Evolutionary conservation across 1,139 yeast genomes (phyloP), one percentile per base, ranked within the genome.

Genomic region (Blastobotrys capitulatus): DNA sequence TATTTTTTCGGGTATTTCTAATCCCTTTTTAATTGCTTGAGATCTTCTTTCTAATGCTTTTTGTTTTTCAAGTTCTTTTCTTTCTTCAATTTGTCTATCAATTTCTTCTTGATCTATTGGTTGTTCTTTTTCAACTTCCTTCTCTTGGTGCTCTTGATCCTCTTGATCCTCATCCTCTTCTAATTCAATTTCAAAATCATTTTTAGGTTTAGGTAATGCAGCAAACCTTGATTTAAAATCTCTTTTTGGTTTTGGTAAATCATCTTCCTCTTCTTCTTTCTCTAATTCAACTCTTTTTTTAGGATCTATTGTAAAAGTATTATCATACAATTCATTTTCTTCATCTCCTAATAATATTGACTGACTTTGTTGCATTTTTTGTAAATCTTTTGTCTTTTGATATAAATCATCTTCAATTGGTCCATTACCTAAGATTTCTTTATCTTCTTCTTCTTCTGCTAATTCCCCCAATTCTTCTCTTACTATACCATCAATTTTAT

Each of bases 141-240:
- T 41, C 36, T 43, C 50, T 27, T 37, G 26, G 19, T 38, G 49
- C 18, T 43, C 54, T 6, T 49, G 53, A 15, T 44, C 46, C 7
- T 55, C 60, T n/a, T 56, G 60, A 15, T 55, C 63, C 18, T 57
- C 60, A 18, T 60, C 66, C 16, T 53, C 66, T 2, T 71, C 70
- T 1, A 69, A 61, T 6, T 69, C 67, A n/a, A 77, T 64, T 50
- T 82, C 85, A 58, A 77, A 80, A 52, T 80, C 83, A 56, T 82
- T 80, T 54, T 72, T 70, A 0, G 87, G 85, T 43, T 68, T 66
- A 0, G 87, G 85, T 10, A 82, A 63, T 67, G 64, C n/a, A 34
- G 40, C 38, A 41, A 44, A 44, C 43, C 20, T 20, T 25, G 7
- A 25, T 15, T 34, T 15, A 16, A 36, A 22, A 36, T 37, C 27